phyloP scores from a whole-genome alignment of 345 rosid genomes.

The Lagerstroemia speciosa region DNA sequence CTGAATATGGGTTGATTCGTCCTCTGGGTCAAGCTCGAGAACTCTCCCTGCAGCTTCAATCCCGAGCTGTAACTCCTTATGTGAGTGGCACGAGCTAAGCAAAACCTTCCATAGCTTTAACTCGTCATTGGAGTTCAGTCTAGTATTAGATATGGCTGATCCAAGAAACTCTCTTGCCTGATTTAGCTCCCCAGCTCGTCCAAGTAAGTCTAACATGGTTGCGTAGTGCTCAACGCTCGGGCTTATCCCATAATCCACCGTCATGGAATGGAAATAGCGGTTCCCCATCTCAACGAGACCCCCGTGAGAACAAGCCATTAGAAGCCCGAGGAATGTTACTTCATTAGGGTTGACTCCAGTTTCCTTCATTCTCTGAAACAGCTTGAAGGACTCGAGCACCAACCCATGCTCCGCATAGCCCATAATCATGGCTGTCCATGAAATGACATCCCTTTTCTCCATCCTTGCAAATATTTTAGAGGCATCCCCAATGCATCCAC shows the following conservation, averaged over 20 bases:
- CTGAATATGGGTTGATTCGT: neutral
- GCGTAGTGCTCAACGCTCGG: slow-evolving; percentile 15
- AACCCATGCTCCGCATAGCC: slow-evolving; percentile 13
- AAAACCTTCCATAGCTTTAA: neutral
- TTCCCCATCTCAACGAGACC: slow-evolving; percentile 13
- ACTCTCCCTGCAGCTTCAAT: neutral
- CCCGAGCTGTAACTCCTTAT: neutral
- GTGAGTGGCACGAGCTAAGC: neutral
- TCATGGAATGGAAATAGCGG: slow-evolving; percentile 12
- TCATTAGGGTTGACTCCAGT: slow-evolving; percentile 11
- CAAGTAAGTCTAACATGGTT: neutral
- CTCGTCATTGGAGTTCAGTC: neutral
- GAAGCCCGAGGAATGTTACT: slow-evolving; percentile 12
- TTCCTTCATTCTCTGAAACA: slow-evolving; percentile 15
- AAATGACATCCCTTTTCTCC: slow-evolving; percentile 11
- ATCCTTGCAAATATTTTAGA: slow-evolving; percentile 9
- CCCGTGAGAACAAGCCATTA: slow-evolving; percentile 15
- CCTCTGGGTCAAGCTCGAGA: neutral
- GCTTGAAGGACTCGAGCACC: slow-evolving; percentile 10
- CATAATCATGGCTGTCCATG: slow-evolving; percentile 19
- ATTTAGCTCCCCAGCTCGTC: neutral
- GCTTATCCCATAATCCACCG: slow-evolving; percentile 5
- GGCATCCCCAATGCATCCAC: slow-evolving; percentile 14
- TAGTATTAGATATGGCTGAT: neutral
- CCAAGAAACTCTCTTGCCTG: neutral